These are phyloP conservation scores for Beauveria pseudobassiana DNA, from an alignment of 2,329 filamentous ascomycete genomes.

Conservation along the genomic window DNA sequence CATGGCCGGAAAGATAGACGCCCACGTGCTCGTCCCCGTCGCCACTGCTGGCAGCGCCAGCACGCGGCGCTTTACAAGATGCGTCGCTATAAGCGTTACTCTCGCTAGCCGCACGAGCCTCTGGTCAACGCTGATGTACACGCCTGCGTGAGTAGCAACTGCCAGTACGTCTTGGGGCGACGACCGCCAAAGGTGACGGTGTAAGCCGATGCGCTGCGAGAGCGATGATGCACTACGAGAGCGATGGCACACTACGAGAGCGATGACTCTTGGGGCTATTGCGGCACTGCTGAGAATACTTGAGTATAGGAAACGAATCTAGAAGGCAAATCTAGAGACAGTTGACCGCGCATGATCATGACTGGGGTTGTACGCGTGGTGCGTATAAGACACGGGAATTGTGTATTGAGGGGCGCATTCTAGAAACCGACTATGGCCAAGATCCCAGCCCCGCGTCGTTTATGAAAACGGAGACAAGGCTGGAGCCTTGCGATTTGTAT, in stretches of 20 bases:
- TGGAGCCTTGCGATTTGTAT: no score
- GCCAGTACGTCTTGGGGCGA: no score
- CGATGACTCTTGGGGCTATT: no score
- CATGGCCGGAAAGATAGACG: no score
- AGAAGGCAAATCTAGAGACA: not conserved
- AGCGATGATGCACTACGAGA: not conserved
- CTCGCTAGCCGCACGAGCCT: no score
- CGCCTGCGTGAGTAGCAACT: no score
- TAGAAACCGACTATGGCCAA: not conserved
- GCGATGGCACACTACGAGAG: no score
- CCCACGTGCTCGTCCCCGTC: no score
- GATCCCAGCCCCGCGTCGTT: not conserved
- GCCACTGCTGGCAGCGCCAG: no score
- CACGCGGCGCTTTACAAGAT: no score
- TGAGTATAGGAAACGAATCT: not conserved
- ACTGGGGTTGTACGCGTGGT: not conserved
- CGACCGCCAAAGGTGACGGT: not conserved
- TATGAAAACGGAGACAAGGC: not conserved
- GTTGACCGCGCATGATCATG: not conserved
- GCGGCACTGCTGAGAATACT: not conserved
- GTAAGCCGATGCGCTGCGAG: not conserved
- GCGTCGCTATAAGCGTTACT: no score
- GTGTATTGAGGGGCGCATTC: not conserved
- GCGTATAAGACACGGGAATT: not conserved
- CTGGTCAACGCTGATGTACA: no score